Base-by-base conservation (phyloP, 1,139 yeast species). In the Zhuliangozyma blackwelliae region DNA sequence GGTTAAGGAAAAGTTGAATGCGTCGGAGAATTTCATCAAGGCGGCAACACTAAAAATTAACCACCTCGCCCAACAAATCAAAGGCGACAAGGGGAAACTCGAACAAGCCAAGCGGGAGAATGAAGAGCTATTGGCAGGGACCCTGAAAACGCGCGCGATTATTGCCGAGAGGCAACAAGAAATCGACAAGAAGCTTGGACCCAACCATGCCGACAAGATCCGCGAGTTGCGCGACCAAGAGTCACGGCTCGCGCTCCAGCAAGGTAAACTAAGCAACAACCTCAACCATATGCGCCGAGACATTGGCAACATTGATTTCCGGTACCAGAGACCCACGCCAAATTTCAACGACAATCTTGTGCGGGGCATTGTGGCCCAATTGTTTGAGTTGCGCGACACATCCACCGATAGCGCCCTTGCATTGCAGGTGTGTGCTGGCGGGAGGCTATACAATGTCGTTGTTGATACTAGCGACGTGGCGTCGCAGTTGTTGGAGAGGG, bases 351-450 rank as follows among this genome's bases (percentile, higher is more conserved):
- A 77, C 7, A 51, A 60, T 2, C 69, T 82, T 2, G 95, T 89
- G 5, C 82, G 82, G 51, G 99, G 99, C 30, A 77, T 89, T 12
- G 95, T 92, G 12, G 96, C 96, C 2, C 95, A 86, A 52, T 63
- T 92, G 36, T 89, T 94, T 54, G 64, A 73, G 1, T 58, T 94
- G 22, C 76, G 75, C 16, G 79, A 79, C 40, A 55, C 68, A 2
- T 77, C 84, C 40, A 59, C 65, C 36, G 74, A 77, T 27, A 80
- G 82, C 41, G 84, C 96, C 0, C 72, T 83, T 30, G 98, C 98
- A 0, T 65, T 94, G 33, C 97, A 94, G 58, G 83, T 87, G 2
- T 85, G 96, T 59, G 98, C 97, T 5, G 98, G 98, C 33, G 95
- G 92, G 3, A 72, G 94, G 48, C 63, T 94, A 28, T 94, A 80